These are phyloP conservation scores for Pythium pyrilobum DNA, from an alignment of 352 stramenopile species.

Conservation along the genomic window DNA sequence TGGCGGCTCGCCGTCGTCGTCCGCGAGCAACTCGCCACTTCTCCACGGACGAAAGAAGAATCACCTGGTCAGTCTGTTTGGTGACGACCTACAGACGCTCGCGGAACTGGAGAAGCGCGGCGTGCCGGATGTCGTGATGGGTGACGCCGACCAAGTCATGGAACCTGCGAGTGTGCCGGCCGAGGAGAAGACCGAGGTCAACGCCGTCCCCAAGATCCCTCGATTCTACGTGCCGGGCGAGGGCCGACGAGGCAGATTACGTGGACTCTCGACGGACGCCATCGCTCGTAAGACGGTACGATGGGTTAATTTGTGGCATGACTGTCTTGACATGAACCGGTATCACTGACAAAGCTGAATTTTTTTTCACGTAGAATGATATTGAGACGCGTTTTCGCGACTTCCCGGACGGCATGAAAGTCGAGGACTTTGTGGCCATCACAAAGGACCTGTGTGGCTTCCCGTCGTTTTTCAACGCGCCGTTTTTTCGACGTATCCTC, in stretches of 20 bases:
- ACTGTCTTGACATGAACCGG: neutral
- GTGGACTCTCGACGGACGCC: constrained; percentile 55
- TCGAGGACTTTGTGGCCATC: constrained; percentile 90
- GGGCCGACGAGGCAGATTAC: constrained; percentile 44
- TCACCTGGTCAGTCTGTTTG: constrained; percentile 70
- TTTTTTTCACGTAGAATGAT: constrained; percentile 26
- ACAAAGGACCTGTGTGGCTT: constrained; percentile 98
- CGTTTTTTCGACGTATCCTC: constrained; percentile 93
- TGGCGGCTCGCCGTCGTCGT: constrained; percentile 17
- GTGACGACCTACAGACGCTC: constrained; percentile 54
- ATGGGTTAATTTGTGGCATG: neutral
- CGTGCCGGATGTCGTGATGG: constrained; percentile 30
- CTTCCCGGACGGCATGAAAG: constrained; percentile 78
- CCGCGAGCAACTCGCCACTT: constrained; percentile 29
- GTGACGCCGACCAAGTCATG: constrained; percentile 36
- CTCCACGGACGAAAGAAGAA: constrained; percentile 50
- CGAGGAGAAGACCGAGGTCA: constrained; percentile 5
- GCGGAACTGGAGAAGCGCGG: constrained; percentile 44
- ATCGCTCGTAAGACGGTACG: constrained; percentile 54
- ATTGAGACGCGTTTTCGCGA: constrained; percentile 77
- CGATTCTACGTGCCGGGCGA: constrained; percentile 72
- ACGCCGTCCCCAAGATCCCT: constrained; percentile 41
- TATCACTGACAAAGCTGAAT: neutral
- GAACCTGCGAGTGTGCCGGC: constrained; percentile 14
- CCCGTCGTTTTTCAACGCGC: constrained; percentile 98